Evolutionary conservation across 768 basidiomycete genomes (phyloP).

Genomic region (Cystobasidium ongulense): DNA sequence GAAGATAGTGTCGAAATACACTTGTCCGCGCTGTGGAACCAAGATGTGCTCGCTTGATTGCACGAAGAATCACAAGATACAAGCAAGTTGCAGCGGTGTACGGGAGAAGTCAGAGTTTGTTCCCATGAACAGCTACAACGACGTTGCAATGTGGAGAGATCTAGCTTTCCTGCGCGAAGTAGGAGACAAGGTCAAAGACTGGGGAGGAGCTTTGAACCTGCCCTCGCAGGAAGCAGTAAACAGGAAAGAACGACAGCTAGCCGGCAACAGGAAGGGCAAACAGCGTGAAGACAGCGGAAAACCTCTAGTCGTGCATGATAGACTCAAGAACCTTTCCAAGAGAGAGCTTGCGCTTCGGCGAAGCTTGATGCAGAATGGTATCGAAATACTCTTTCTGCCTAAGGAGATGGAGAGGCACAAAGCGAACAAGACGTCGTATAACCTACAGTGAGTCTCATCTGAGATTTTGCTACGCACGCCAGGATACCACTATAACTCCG

Average conservation of each 20-base stretch:
- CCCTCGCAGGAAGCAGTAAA: neutral
- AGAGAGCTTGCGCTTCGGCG: neutral
- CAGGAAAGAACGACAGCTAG: neutral
- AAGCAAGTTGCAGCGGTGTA: neutral
- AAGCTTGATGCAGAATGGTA: neutral
- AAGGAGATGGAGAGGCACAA: conserved; percentile 4
- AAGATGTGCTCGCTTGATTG: conserved; percentile 13
- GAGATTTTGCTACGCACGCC: neutral
- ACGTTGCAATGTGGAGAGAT: conserved; percentile 24
- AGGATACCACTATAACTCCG: too few relatives aligned
- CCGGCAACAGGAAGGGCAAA: neutral
- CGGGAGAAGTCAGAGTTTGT: neutral
- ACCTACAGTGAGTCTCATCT: neutral
- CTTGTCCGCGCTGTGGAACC: conserved; percentile 10
- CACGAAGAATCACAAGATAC: conserved; percentile 10
- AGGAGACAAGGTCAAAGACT: conserved; percentile 4
- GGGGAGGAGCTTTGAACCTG: neutral
- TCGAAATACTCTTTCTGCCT: conserved; percentile 14
- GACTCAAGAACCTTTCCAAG: conserved; percentile 1
- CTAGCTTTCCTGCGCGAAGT: conserved; percentile 13
- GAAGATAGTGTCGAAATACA: neutral
- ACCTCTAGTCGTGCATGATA: neutral
- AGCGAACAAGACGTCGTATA: neutral
- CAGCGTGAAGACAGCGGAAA: neutral
- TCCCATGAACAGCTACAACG: neutral